Evolutionary conservation across 495 filamentous ascomycete genomes (phyloP), one percentile per base, ranked within the genome.

Genomic region (Aspergillus diversus): DNA sequence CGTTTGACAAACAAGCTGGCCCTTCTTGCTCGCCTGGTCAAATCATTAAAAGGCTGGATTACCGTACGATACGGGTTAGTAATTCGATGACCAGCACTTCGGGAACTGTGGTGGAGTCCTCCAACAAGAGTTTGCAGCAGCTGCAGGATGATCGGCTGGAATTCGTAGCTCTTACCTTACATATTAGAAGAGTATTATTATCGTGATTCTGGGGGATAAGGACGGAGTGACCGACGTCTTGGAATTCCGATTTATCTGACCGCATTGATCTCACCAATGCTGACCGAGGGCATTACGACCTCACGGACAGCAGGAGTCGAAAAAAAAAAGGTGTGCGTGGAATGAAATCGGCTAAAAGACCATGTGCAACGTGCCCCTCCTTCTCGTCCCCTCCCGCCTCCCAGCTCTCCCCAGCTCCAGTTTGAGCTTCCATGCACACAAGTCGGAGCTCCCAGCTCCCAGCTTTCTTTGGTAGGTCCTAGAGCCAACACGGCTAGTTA

Each of bases 321-420:
- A 27, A 54, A 54, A 53, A 54, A 52, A 52, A 32, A 49, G 21
- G 21, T 27, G 21, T 27, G 21, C 21, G 21, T 21, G 42, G 39
- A 43, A 42, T 53, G 12, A 51, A 33, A 6, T 27, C 57, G 33
- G 55, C 35, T 32, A 50, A 60, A 17, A 42, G n/a, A 16, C 59
- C 59, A 63, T 59, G 62, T 64, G 62, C 66, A 43, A 55, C 59
- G 21, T 67, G 60, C 62, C 55, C 66, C 50, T 60, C 59, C 54
- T 34, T 42, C 50, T 15, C 34, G 15, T 57, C 21, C 55, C 51
- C 56, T 51, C 53, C 48, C 16, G 16, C 32, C 63, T 37, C 27
- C 57, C 63, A 66, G 63, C 67, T 66, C 63, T 66, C 63, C 63
- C 66, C 66, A 63, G 63, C 60, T 63, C 60, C 50, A 13, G 35